phyloP scores from a whole-genome alignment of 768 basidiomycete genomes.

The Tylopilus intermedius region DNA sequence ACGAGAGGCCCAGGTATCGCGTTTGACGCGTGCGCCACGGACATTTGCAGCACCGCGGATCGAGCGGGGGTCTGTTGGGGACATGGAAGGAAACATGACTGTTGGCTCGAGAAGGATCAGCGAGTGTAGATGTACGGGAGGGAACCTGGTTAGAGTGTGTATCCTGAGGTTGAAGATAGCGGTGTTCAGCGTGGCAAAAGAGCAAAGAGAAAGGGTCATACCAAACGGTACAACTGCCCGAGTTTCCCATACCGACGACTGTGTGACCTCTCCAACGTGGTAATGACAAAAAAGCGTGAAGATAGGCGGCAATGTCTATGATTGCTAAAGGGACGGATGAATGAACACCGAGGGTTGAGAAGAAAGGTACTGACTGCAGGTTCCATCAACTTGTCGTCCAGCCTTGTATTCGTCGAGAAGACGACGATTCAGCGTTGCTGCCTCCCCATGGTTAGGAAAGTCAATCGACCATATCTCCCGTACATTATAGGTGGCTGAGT shows the following conservation, averaged over 20 bases:
- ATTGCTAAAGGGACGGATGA: slow-evolving; percentile 11
- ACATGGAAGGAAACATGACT: slow-evolving; percentile 28
- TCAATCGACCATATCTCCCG: slow-evolving; percentile 34
- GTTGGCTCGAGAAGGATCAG: slow-evolving; percentile 29
- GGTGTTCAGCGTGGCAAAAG: not conserved
- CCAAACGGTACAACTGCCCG: slow-evolving; percentile 29
- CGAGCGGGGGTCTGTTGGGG: slow-evolving; percentile 24
- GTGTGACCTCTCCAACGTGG: slow-evolving; percentile 21
- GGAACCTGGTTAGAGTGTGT: slow-evolving; percentile 17
- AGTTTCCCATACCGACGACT: slow-evolving; percentile 26
- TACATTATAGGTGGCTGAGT: slow-evolving; percentile 16
- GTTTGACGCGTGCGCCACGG: slow-evolving; percentile 24
- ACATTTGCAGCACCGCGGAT: slow-evolving; percentile 30
- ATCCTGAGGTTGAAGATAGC: slow-evolving; percentile 9
- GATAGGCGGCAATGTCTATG: slow-evolving; percentile 21
- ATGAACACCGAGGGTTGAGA: not conserved
- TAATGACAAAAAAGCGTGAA: slow-evolving; percentile 22
- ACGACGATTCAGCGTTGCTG: slow-evolving; percentile 29
- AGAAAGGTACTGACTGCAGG: slow-evolving; percentile 19
- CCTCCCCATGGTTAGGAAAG: slow-evolving; percentile 34
- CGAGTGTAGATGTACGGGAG: slow-evolving; percentile 9
- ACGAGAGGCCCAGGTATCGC: slow-evolving; percentile 25
- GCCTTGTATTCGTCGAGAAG: slow-evolving; percentile 23
- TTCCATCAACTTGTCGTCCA: slow-evolving; percentile 4
- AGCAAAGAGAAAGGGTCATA: not conserved